A percentile compares a stretch with the other conserved stretches of the same genome.
These are phyloP conservation scores for Mycena rosella DNA, from an alignment of 768 basidiomycete genomes.

Conservation along the genomic window DNA sequence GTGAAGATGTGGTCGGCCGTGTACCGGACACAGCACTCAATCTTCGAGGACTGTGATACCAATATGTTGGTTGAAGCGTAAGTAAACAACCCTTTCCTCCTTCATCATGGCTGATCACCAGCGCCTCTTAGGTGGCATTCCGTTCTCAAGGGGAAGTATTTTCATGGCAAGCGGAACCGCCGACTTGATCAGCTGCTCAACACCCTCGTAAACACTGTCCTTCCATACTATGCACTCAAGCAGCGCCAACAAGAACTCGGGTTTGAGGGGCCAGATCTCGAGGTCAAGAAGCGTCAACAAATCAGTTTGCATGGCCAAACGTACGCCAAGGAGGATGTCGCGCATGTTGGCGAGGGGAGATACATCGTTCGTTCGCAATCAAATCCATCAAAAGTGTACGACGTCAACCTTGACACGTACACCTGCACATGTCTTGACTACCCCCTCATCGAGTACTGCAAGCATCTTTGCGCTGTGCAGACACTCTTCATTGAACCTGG, in stretches of 20 bases:
- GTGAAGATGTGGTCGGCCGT: too few species aligned
- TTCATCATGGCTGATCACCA: too few species aligned
- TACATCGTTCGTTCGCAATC: conserved; percentile 23
- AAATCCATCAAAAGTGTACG: conserved; percentile 9
- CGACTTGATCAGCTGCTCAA: too few species aligned
- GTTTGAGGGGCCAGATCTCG: too few species aligned
- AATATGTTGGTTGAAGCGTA: conserved; percentile 46
- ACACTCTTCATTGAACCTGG: conserved; percentile 13
- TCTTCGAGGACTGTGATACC: conserved; percentile 38
- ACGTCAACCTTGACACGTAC: conserved; percentile 33
- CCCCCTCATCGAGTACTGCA: too few species aligned
- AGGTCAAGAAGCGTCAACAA: too few species aligned
- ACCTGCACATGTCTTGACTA: conserved; percentile 29
- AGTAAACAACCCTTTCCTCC: background rate
- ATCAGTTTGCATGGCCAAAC: conserved; percentile 6
- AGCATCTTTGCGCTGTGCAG: too few species aligned
- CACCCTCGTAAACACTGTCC: too few species aligned
- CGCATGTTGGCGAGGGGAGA: background rate
- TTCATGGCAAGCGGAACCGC: conserved; percentile 40
- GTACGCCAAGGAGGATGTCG: conserved; percentile 24
- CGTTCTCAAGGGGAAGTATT: conserved; percentile 43
- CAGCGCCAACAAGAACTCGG: too few species aligned
- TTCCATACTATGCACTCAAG: too few species aligned
- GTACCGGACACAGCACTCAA: conserved; percentile 22
- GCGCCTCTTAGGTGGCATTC: conserved; percentile 44